Conservation (phyloP, 2,329 filamentous ascomycete species). For the Cryoendolithus antarcticus region DNA sequence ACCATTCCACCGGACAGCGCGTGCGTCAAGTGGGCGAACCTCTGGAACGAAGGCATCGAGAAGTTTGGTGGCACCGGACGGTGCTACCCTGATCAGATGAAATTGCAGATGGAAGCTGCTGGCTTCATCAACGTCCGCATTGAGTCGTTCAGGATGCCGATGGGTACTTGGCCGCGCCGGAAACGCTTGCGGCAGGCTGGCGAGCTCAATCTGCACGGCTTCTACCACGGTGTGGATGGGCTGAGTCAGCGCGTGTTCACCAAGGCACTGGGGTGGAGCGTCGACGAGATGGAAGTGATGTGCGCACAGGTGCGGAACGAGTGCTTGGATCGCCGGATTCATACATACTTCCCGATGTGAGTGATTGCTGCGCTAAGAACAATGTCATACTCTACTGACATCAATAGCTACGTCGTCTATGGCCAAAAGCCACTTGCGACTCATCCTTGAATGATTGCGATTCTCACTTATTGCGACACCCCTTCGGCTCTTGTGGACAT, state of each 20-base stretch:
- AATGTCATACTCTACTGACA: neutral
- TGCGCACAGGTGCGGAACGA: conserved; percentile 14
- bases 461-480: no score
- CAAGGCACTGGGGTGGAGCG: conserved; percentile 15
- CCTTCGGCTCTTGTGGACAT: no score
- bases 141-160: conserved; percentile 16
- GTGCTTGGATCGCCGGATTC: conserved; percentile 12
- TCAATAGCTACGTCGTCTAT: neutral
- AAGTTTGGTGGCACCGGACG: conserved; percentile 11
- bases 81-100: conserved; percentile 18
- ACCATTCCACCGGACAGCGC: conserved; percentile 17
- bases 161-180: conserved; percentile 17
- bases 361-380: conserved; percentile 4
- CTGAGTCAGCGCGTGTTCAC: conserved; percentile 15
- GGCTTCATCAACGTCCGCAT: conserved; percentile 22
- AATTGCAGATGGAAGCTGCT: conserved; percentile 21
- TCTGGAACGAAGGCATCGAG: conserved; percentile 12
- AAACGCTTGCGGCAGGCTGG: conserved; percentile 13
- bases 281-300: conserved; percentile 16
- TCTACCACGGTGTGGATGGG: conserved; percentile 14
- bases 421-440: neutral
- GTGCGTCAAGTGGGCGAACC: conserved; percentile 9
- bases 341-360: conserved; percentile 16
- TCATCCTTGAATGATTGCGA: no score
- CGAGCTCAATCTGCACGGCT: conserved; percentile 11